Evolutionary conservation across 1,284 basidiomycete genomes (phyloP), one percentile per base, ranked within the genome.

Genomic region (Prillingera fragicola): DNA sequence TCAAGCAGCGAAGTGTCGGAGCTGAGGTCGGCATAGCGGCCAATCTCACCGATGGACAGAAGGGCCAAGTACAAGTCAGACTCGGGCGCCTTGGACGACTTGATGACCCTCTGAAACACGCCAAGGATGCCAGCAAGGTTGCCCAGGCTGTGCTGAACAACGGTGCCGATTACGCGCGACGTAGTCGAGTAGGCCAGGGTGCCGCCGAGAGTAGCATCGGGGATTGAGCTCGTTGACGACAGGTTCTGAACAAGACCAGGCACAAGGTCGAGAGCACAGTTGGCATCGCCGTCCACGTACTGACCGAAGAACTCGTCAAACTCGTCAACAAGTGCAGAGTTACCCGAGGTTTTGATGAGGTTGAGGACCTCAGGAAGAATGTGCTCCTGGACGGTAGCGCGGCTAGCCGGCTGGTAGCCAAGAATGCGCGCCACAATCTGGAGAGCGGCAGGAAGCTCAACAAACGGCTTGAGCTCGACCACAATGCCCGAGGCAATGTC

Each of bases 1-100:
- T 76, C 72, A 69, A 94, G 92, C 15, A 90, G 76, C 8, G 84
- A 82, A 31, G 77, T 74, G 62, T 89, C 83, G 25, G 76, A 75
- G 1, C 83, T 82, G 77, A 95, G 83, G 60, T 95, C 88, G 55
- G 87, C 92, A 46, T 3, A 15, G 24, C 89, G 82, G 22, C 91
- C 91, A 27, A 95, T 77, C 69, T 96, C 91, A 41, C 91, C 91
- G 38, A 95, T 75, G 31, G 87, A 84, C 14, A 94, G 74, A 34
- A 96, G 75, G 50, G 86, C 85, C n/a, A 96, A 77, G 33, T 87
- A 82, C 15, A 85, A 74, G 31, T 82, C 75, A 0, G 80, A 74
- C 18, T 83, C 69, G 50, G 80, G 80, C 7, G 81, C 78, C 63
- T 87, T 87, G 5, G 81, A 77, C 0, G 75, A 72, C 52, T 82